Conservation (phyloP, 2,329 filamentous ascomycete genomes). For the Endocalyx cinctus region DNA sequence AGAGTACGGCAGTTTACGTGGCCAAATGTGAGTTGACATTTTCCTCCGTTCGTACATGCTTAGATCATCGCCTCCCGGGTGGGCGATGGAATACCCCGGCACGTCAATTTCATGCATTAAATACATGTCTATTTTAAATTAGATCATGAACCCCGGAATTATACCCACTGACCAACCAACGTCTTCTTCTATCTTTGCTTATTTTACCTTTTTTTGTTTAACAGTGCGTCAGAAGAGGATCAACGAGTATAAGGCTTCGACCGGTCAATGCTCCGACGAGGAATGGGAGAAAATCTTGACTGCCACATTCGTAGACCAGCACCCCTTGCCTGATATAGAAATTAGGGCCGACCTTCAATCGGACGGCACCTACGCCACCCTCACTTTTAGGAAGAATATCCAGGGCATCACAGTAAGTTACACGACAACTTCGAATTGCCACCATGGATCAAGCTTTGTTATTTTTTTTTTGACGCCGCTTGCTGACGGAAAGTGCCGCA, state of each 20-base stretch:
- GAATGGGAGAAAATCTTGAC: conserved; percentile 64
- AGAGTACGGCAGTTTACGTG: conserved; percentile 58
- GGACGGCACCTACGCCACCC: conserved; percentile 47
- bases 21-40: conserved; percentile 48
- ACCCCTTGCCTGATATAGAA: conserved; percentile 50
- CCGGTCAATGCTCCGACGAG: conserved; percentile 49
- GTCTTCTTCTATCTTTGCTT: too few relatives aligned
- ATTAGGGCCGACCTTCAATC: conserved; percentile 52
- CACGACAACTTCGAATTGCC: too few relatives aligned
- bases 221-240: conserved; percentile 55
- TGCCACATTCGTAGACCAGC: conserved; percentile 48
- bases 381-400: conserved; percentile 62
- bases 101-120: conserved; percentile 19
- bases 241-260: conserved; percentile 47
- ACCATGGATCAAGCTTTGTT: too few relatives aligned
- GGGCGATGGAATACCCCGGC: conserved; percentile 10
- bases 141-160: conserved; percentile 9
- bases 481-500: too few relatives aligned
- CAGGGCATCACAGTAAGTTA: conserved; percentile 63
- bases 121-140: too few relatives aligned
- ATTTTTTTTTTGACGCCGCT: too few relatives aligned
- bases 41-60: conserved; percentile 3
- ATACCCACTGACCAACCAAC: conserved; percentile 9
- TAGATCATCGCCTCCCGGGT: conserved; percentile 7
- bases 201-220: conserved; percentile 11